phyloP scores from a whole-genome alignment of 1,284 basidiomycete genomes.

The Sutorius eximius region DNA sequence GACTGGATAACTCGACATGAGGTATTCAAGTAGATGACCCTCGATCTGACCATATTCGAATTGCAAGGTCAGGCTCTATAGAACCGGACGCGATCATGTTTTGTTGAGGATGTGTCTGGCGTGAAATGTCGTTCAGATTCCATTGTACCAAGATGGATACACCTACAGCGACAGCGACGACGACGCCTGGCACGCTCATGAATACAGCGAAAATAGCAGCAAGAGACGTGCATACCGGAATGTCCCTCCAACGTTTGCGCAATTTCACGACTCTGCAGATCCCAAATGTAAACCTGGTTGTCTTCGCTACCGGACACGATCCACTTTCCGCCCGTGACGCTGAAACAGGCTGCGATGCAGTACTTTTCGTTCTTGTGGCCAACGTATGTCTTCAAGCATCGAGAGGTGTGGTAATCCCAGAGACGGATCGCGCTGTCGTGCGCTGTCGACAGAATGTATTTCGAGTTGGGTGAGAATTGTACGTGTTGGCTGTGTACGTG shows the following conservation, averaged over 20 bases:
- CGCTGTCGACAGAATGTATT: conserved; percentile 89
- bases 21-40: conserved; percentile 25
- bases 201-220: not conserved
- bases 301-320: conserved; percentile 93
- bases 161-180: conserved; percentile 71
- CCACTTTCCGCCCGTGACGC: conserved; percentile 82
- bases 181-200: conserved; percentile 51
- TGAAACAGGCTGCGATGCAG: conserved; percentile 78
- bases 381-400: conserved; percentile 88
- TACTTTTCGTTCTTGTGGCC: conserved; percentile 82
- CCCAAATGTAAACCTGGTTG: conserved; percentile 87
- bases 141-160: conserved; percentile 2
- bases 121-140: conserved; percentile 2
- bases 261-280: conserved; percentile 83
- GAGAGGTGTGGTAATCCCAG: conserved; percentile 93
- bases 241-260: conserved; percentile 80
- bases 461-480: conserved; percentile 91
- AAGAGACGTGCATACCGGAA: conserved; percentile 46
- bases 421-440: conserved; percentile 90
- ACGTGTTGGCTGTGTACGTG: conserved; percentile 67
- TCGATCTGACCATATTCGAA: conserved; percentile 77
- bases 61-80: conserved; percentile 74
- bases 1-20: conserved; percentile 5
- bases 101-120: conserved; percentile 75
- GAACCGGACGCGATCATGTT: conserved; percentile 85